Percentiles rank a stretch among this genome's conserved stretches.
Conservation (phyloP, 192 early-diverging fungal species). For the Geosiphon pyriformis region DNA sequence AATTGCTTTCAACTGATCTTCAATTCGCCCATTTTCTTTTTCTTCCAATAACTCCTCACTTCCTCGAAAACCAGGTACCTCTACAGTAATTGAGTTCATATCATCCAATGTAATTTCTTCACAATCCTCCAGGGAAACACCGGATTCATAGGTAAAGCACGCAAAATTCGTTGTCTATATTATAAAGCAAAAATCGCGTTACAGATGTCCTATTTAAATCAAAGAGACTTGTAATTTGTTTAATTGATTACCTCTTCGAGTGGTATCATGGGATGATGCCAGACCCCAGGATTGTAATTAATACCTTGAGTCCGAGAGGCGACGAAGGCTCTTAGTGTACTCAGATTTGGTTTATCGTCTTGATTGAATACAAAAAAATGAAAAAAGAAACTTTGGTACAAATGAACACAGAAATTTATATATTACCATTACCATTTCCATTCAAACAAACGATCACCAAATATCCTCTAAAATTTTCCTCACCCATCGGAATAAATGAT, state of each 20-base stretch:
- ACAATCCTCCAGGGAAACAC: conserved; percentile 66
- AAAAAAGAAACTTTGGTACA: background rate
- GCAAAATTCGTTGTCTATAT: conserved; percentile 54
- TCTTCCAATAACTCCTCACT: no score
- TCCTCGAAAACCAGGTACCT: background rate
- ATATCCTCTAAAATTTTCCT: conserved; percentile 47
- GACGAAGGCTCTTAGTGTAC: conserved; percentile 69
- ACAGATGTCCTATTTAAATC: background rate
- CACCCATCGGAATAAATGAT: conserved; percentile 76
- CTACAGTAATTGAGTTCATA: background rate
- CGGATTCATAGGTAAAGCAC: conserved; percentile 76
- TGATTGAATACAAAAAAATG: background rate
- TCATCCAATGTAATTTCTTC: conserved; percentile 49
- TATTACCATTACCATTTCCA: conserved; percentile 34
- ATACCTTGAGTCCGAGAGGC: conserved; percentile 69
- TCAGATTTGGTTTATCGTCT: conserved; percentile 67
- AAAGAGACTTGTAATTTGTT: background rate
- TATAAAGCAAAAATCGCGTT: background rate
- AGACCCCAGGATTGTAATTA: conserved; percentile 74
- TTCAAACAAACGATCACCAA: conserved; percentile 80
- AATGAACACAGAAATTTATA: background rate
- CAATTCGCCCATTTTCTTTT: no score
- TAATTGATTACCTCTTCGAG: conserved; percentile 38
- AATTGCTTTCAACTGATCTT: no score
- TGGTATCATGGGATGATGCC: conserved; percentile 90